These are phyloP conservation scores for Marasmius sp. DNA, from an alignment of 1,284 basidiomycete genomes.

Conservation along the genomic window DNA sequence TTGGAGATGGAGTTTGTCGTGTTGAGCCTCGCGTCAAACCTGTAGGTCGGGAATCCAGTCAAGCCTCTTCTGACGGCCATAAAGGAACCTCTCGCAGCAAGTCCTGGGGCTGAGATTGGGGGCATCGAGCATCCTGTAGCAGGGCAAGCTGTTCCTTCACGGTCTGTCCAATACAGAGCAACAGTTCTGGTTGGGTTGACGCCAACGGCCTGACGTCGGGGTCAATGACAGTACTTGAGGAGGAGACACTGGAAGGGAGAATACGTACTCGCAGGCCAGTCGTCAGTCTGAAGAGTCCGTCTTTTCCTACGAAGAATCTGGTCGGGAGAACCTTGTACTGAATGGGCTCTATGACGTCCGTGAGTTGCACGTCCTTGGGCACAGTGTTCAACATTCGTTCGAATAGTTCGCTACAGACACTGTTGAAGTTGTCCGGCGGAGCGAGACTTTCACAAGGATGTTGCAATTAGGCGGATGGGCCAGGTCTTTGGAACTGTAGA, in stretches of 20 bases:
- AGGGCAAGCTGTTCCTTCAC: too few species aligned
- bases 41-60: too few species aligned
- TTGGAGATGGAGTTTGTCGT: background rate
- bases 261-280: background rate
- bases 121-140: too few species aligned
- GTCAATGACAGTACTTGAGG: too few species aligned
- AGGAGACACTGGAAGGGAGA: too few species aligned
- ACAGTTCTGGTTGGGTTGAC: too few species aligned
- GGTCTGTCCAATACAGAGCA: too few species aligned
- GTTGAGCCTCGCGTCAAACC: background rate
- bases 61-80: background rate
- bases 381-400: constrained; percentile 26
- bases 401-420: constrained; percentile 17
- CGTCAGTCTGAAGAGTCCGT: background rate
- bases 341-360: constrained; percentile 18
- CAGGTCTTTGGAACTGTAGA: background rate
- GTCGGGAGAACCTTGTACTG: constrained; percentile 13
- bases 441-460: background rate
- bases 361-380: constrained; percentile 17
- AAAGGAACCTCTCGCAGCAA: background rate
- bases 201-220: too few species aligned
- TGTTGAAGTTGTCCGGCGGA: background rate
- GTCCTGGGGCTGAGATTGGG: too few species aligned
- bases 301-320: constrained; percentile 1
- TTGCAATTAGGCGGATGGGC: background rate